These are phyloP conservation scores for Vaccinium darrowii DNA, from an alignment of 148 eudicot species.

Conservation along the genomic window DNA sequence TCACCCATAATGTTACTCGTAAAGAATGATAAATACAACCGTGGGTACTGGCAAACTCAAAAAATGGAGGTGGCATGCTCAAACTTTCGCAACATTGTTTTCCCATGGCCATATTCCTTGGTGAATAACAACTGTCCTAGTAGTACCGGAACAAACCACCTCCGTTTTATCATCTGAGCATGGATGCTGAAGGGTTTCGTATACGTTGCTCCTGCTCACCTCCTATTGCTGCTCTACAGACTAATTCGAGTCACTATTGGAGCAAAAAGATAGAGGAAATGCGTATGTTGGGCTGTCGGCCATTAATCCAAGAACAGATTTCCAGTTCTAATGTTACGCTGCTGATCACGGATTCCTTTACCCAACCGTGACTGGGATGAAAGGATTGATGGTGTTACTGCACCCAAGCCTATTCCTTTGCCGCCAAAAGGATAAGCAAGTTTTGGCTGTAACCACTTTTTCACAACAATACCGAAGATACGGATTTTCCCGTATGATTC, in stretches of 20 bases:
- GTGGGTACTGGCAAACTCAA: background rate
- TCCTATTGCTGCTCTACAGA: constrained; percentile 4
- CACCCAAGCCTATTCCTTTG: constrained; percentile 35
- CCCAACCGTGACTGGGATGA: constrained; percentile 54
- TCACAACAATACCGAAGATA: constrained; percentile 61
- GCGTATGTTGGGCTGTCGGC: constrained; percentile 17
- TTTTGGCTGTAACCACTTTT: constrained; percentile 81
- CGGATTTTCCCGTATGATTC: constrained; percentile 88
- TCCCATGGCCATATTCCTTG: background rate
- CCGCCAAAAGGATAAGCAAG: constrained; percentile 39
- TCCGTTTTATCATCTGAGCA: background rate
- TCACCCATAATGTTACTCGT: background rate
- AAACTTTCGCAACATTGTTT: background rate
- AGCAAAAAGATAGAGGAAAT: background rate
- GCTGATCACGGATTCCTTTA: constrained; percentile 63
- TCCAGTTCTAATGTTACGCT: constrained; percentile 71
- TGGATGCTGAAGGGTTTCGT: background rate
- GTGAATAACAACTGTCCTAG: too few species aligned
- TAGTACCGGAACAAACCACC: background rate
- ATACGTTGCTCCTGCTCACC: background rate
- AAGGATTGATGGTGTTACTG: background rate
- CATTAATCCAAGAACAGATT: constrained; percentile 56
- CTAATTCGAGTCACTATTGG: background rate
- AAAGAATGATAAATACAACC: background rate
- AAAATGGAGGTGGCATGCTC: constrained; percentile 4